Evolutionary conservation across 1,284 basidiomycete species (phyloP).

Genomic region (Irpex sp.): DNA sequence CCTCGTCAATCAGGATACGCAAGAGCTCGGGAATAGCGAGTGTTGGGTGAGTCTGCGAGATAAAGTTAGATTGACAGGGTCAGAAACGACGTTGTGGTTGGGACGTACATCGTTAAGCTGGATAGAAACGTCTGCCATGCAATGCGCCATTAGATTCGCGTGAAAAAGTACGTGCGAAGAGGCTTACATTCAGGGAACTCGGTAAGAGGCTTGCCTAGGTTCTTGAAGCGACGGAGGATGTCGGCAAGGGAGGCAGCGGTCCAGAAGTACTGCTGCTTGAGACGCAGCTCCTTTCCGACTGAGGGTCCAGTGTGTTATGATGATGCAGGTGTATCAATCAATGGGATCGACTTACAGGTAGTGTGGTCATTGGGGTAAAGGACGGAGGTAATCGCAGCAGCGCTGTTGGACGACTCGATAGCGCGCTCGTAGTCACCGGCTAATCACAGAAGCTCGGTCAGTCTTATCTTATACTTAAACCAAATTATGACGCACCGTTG

Average conservation of each 20-base stretch:
- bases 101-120: conserved; percentile 77
- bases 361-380: conserved; percentile 87
- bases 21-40: conserved; percentile 92
- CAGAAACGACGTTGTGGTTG: too few relatives aligned
- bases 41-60: conserved; percentile 81
- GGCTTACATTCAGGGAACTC: conserved; percentile 77
- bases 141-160: background rate
- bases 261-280: conserved; percentile 96
- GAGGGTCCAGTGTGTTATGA: conserved; percentile 3
- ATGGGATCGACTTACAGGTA: conserved; percentile 40
- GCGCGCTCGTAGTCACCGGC: conserved; percentile 89
- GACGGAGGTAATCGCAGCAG: conserved; percentile 88
- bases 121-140: conserved; percentile 68
- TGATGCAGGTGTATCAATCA: background rate
- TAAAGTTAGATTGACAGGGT: background rate
- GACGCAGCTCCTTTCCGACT: conserved; percentile 88
- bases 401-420: conserved; percentile 82
- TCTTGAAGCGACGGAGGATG: conserved; percentile 82
- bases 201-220: conserved; percentile 68
- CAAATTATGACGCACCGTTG: conserved; percentile 54
- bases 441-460: conserved; percentile 22
- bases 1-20: conserved; percentile 86
- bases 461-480: background rate
- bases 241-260: conserved; percentile 83
- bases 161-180: background rate